Conservation (phyloP, 129 eudicot genomes). For the Calendula officinalis region DNA sequence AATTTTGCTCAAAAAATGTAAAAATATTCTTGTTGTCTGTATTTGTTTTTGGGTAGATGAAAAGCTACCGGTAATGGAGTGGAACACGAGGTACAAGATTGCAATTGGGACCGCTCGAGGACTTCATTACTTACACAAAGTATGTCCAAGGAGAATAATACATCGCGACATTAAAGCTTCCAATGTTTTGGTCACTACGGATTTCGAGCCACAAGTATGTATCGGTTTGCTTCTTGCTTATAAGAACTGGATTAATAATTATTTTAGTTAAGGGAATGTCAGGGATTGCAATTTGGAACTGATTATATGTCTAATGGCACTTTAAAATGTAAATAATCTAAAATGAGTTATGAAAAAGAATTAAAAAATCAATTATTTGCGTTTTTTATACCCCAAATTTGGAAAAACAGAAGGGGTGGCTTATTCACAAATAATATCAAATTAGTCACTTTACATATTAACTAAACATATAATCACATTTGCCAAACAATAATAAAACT, state of each 20-base stretch:
- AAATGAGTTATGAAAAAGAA: too few relatives aligned
- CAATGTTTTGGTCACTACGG: slow-evolving; percentile 62
- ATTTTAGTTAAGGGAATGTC: not conserved
- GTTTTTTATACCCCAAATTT: too few relatives aligned
- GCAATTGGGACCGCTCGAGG: slow-evolving; percentile 89
- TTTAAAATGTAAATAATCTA: too few relatives aligned
- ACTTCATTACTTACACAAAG: slow-evolving; percentile 90
- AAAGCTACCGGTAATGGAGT: slow-evolving; percentile 63
- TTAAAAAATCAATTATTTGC: too few relatives aligned
- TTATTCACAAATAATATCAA: too few relatives aligned
- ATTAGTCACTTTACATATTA: too few relatives aligned
- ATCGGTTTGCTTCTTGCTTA: not conserved
- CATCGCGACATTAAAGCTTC: slow-evolving; percentile 94
- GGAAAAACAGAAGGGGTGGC: too few relatives aligned
- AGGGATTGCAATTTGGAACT: too few relatives aligned
- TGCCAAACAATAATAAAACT: too few relatives aligned
- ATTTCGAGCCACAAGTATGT: slow-evolving; percentile 82
- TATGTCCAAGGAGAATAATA: slow-evolving; percentile 89
- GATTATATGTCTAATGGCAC: too few relatives aligned
- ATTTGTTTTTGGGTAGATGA: slow-evolving; percentile 45
- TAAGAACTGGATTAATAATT: not conserved
- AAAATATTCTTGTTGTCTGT: slow-evolving; percentile 28
- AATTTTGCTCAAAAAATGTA: not conserved
- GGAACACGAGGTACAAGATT: slow-evolving; percentile 82
- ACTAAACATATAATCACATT: too few relatives aligned